Conservation (phyloP, 768 basidiomycete genomes). For the Daedaleopsis nitida region DNA sequence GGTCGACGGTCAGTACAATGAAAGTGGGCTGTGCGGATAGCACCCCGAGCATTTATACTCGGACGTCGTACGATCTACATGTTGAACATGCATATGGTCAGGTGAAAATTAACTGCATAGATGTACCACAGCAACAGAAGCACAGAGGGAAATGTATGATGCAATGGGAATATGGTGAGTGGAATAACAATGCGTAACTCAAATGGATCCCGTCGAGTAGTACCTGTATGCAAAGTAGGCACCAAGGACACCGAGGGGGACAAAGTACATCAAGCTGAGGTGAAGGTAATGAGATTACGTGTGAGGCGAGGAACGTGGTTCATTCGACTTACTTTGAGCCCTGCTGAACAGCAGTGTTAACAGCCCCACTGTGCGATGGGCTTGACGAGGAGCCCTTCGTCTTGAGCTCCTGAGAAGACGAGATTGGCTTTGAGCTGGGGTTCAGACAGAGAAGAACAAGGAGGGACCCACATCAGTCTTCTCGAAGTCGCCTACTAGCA, state of each 20-base stretch:
- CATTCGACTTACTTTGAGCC: slow-evolving; percentile 61
- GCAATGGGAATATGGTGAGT: slow-evolving; percentile 3
- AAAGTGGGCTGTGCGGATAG: no score
- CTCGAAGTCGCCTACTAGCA: slow-evolving; percentile 85
- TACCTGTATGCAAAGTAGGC: slow-evolving; percentile 89
- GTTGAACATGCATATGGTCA: not conserved
- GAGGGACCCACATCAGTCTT: slow-evolving; percentile 57
- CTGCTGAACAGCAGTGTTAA: slow-evolving; percentile 54
- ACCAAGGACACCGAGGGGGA: slow-evolving; percentile 76
- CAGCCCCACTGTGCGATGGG: slow-evolving; percentile 42
- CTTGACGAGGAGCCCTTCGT: slow-evolving; percentile 52
- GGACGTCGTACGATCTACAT: not conserved
- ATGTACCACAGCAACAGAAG: slow-evolving; percentile 14
- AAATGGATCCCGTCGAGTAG: slow-evolving; percentile 54
- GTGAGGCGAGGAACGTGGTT: slow-evolving; percentile 10
- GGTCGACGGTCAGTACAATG: no score
- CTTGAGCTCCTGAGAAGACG: slow-evolving; percentile 45
- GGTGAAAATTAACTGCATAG: slow-evolving; percentile 13
- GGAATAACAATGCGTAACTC: slow-evolving; percentile 27
- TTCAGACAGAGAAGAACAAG: not conserved
- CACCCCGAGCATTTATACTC: no score
- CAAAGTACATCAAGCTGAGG: slow-evolving; percentile 75
- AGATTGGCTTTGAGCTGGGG: not conserved
- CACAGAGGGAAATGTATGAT: slow-evolving; percentile 4
- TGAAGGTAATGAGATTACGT: slow-evolving; percentile 5